These are phyloP conservation scores for Collybia mongolica DNA, from an alignment of 768 basidiomycete genomes.

Conservation along the genomic window DNA sequence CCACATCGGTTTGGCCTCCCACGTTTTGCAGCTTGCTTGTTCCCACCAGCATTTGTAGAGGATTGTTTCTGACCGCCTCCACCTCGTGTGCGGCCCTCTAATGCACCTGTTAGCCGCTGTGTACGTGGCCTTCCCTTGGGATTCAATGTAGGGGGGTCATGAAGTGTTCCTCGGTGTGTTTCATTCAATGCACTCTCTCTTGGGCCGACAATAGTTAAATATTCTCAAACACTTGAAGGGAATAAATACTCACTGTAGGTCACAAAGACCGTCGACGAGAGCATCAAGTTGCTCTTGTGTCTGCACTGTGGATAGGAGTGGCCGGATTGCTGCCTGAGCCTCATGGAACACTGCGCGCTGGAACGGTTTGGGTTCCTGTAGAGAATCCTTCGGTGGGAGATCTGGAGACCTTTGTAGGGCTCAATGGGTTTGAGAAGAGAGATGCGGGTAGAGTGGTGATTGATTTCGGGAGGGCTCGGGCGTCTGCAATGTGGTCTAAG, in stretches of 20 bases:
- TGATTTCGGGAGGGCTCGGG: slow-evolving; percentile 5
- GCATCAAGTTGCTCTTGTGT: slow-evolving; percentile 25
- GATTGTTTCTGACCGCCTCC: slow-evolving; percentile 6
- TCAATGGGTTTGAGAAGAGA: slow-evolving; percentile 3
- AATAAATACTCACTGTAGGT: slow-evolving; percentile 13
- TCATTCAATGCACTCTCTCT: slow-evolving; percentile 2
- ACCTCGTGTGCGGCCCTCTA: slow-evolving; percentile 17
- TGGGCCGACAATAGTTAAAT: not conserved
- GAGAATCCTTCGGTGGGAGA: not conserved
- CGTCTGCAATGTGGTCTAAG: not conserved
- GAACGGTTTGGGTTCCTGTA: slow-evolving; percentile 18
- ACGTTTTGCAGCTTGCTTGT: no score
- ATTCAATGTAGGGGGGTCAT: slow-evolving; percentile 17
- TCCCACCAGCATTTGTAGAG: no score
- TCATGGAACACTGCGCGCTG: slow-evolving; percentile 20
- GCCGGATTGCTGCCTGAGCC: slow-evolving; percentile 20
- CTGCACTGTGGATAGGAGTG: slow-evolving; percentile 18
- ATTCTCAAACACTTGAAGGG: no score
- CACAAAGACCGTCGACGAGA: slow-evolving; percentile 13
- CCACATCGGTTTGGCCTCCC: no score
- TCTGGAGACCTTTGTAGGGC: not conserved
- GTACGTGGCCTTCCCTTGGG: slow-evolving; percentile 23
- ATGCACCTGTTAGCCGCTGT: slow-evolving; percentile 15
- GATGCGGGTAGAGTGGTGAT: not conserved
- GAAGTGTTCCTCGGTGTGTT: slow-evolving; percentile 10